Base-by-base conservation (phyloP, 345 rosid species). In the Rhodamnia rubescens region DNA sequence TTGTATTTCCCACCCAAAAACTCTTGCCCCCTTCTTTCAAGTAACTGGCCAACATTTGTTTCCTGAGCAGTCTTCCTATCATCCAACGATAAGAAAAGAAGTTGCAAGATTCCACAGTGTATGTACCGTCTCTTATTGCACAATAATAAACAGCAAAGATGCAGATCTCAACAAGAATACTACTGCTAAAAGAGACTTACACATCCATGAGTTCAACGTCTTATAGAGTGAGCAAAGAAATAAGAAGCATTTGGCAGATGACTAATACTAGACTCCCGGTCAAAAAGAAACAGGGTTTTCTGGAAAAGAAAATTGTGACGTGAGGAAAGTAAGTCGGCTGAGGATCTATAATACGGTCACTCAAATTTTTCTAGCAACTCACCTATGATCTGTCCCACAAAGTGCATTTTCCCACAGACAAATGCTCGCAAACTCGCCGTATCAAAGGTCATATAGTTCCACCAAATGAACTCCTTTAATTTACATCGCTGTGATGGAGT, bases 21-120 rank as follows among this genome's bases (percentile, higher is more conserved):
- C 88, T 95, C 96, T 83, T 88, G 88, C 10, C 98, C 99, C 50
- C 88, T 91, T 87, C 88, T 96, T 89, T 96, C 94, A 52, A 97
- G 86, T 82, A 97, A 89, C 58, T 82, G 82, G 9, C 99, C 99
- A 69, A 96, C 91, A 89, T 97, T 96, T 54, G 95, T 94, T 74
- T 84, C 85, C 56, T 83, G 84, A 85, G 98, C 98, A 86, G 81
- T 88, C 86, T 92, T 89, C 94, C 99, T 94, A 84, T 74, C 50
- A 86, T 52, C 55, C 86, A 88, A 56, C 52, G 59, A 36, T 4
- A 59, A 29, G 26, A 81, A 61, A 82, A 51, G 10, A 57, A 64
- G 51, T 42, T 40, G 78, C 20, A 32, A 2, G 44, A 29, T 29
- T 40, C 40, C 74, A 3, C 74, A 6, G 40, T 7, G 74, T 29